Conservation (phyloP, 805 yeast genomes). For the Candida manassasensis region DNA sequence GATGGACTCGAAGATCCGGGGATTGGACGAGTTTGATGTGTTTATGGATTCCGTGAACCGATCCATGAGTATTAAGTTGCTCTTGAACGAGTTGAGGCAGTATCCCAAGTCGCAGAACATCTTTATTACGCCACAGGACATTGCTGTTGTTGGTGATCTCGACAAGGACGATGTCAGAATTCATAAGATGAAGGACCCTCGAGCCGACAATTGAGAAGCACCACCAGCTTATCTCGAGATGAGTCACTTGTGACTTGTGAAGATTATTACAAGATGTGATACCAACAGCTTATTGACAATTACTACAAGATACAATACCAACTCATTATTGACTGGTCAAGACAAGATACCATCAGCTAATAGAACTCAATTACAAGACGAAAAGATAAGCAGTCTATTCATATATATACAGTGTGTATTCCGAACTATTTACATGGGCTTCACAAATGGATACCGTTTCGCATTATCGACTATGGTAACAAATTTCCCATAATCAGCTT, state of each 20-base stretch:
- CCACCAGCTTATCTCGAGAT: too few relatives aligned
- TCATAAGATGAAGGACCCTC: constrained; percentile 50
- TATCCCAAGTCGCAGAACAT: constrained; percentile 76
- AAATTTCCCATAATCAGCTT: constrained; percentile 4
- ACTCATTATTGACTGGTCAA: too few relatives aligned
- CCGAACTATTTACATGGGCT: not conserved
- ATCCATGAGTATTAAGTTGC: constrained; percentile 67
- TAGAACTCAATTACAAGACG: too few relatives aligned
- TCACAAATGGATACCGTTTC: not conserved
- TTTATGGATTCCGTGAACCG: constrained; percentile 95
- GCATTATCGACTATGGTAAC: not conserved
- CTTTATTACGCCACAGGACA: constrained; percentile 91
- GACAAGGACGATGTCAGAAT: constrained; percentile 53
- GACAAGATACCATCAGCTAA: too few relatives aligned
- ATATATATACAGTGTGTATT: not conserved
- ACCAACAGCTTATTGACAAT: too few relatives aligned
- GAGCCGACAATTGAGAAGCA: constrained; percentile 12
- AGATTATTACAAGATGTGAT: too few relatives aligned
- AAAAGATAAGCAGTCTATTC: too few relatives aligned
- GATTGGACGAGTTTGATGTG: constrained; percentile 95
- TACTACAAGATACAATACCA: too few relatives aligned
- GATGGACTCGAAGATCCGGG: constrained; percentile 83
- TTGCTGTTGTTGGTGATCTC: constrained; percentile 61
- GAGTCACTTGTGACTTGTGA: too few relatives aligned
- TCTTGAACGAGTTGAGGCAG: constrained; percentile 61